Evolutionary conservation across 768 basidiomycete species (phyloP), one percentile per base, ranked within the genome.

Genomic region (Chalciporus piperatus): DNA sequence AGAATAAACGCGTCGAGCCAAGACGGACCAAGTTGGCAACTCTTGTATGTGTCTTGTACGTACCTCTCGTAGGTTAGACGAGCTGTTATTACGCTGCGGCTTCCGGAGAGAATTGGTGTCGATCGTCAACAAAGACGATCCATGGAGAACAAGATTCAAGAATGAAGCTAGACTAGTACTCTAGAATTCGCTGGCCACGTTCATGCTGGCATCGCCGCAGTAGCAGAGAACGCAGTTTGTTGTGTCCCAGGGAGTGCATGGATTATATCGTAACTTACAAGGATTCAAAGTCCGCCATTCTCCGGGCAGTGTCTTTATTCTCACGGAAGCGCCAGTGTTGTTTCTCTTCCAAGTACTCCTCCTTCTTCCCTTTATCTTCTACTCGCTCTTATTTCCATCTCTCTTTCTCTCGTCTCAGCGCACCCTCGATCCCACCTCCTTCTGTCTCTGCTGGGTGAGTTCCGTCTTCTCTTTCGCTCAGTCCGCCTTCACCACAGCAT

Each of bases 201-300:
- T n/a, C 35, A 37, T 37, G 33, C 6, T 33, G 33, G 13, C 33
- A n/a, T 37, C 16, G 35, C 35, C 35, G 35, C 35, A 37, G 33
- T 35, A 35, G 33, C 33, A 35, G 14, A 35, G 33, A 16, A 2
- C 14, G 35, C 35, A n/a, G n/a, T 16, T 37, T 37, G n/a, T 37
- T 37, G 16, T 2, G 33, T 14, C 14, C n/a, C 33, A 16, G 30
- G 6, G 30, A 12, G 30, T 32, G 10, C 30, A 10, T 43, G 27
- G 47, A 56, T 54, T 57, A 56, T 68, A n/a, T n/a, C n/a, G n/a
- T n/a, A n/a, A n/a, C 54, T 33, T 41, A 7, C 8, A 23, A 42
- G 25, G 46, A 61, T 67, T 81, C 47, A 75, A 74, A 73, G 77
- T 80, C 79, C 79, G 79, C 61, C 37, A 56, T 55, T 39, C 42